These are phyloP conservation scores for Pseudomonodictys pantanalensis DNA, from an alignment of 495 filamentous ascomycete species.

Conservation along the genomic window DNA sequence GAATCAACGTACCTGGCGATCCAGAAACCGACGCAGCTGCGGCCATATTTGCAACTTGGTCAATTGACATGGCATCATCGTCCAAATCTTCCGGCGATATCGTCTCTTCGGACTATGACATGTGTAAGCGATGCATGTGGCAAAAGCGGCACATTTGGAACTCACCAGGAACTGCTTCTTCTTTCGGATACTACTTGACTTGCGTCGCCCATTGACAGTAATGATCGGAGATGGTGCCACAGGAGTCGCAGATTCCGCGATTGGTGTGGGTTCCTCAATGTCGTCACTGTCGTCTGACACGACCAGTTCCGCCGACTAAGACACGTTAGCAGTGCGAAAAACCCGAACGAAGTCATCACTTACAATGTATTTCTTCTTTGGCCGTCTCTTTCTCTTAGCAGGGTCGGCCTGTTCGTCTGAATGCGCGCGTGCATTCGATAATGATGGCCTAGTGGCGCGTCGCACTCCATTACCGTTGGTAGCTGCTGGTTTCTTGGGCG, in stretches of 20 bases:
- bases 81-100: not conserved
- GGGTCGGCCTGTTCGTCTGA: not conserved
- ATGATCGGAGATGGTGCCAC: not conserved
- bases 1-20: no score
- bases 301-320: not conserved
- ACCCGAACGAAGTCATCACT: not conserved
- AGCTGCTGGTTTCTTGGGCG: constrained; percentile 5
- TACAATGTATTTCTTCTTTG: not conserved
- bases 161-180: constrained; percentile 1
- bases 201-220: not conserved
- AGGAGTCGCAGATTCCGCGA: constrained; percentile 1
- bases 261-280: not conserved
- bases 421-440: not conserved
- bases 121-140: not conserved
- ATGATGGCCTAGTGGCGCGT: not conserved
- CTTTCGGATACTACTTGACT: not conserved
- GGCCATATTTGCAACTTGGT: not conserved
- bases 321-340: not conserved
- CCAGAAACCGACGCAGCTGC: not conserved
- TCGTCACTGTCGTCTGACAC: constrained; percentile 6
- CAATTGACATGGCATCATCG: not conserved
- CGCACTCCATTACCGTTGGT: constrained; percentile 16
- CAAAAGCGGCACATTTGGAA: not conserved
- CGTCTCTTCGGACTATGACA: not conserved
- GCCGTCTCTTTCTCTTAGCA: not conserved